These are phyloP conservation scores for Trichoderma parareesei DNA, from an alignment of 495 filamentous ascomycete species.

Conservation along the genomic window DNA sequence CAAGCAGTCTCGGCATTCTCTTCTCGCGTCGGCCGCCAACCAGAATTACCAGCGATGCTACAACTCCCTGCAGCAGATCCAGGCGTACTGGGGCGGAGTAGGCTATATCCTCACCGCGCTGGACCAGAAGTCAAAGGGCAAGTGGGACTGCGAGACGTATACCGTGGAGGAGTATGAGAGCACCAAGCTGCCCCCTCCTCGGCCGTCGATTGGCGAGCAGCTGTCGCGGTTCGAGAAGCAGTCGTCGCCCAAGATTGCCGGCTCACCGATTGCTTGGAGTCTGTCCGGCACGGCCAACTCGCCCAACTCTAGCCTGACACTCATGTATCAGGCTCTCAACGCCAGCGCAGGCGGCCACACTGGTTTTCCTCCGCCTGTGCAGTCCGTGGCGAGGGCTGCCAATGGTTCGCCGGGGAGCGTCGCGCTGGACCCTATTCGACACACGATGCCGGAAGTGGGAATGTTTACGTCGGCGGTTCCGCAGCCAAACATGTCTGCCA, in stretches of 20 bases:
- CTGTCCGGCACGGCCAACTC: slow-evolving; percentile 77
- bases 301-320: slow-evolving; percentile 66
- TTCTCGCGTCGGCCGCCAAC: slow-evolving; percentile 66
- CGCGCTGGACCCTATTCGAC: slow-evolving; percentile 45
- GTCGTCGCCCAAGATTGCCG: slow-evolving; percentile 30
- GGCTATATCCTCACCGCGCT: slow-evolving; percentile 76
- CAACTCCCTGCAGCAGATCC: slow-evolving; percentile 65
- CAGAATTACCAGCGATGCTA: slow-evolving; percentile 78
- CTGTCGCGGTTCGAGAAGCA: slow-evolving; percentile 26
- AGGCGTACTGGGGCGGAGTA: slow-evolving; percentile 78
- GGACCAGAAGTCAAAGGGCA: slow-evolving; percentile 80
- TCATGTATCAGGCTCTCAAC: slow-evolving; percentile 53
- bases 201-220: slow-evolving; percentile 26
- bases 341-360: slow-evolving; percentile 16
- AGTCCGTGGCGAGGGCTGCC: slow-evolving; percentile 25
- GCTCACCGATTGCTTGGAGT: slow-evolving; percentile 61
- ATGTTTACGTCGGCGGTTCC: slow-evolving; percentile 40
- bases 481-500: slow-evolving; percentile 36
- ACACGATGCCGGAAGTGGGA: slow-evolving; percentile 36
- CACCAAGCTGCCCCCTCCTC: slow-evolving; percentile 46
- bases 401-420: slow-evolving; percentile 41
- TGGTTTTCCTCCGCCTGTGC: slow-evolving; percentile 9
- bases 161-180: slow-evolving; percentile 71
- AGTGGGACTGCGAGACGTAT: slow-evolving; percentile 72
- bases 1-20: slow-evolving; percentile 50